phyloP scores from a whole-genome alignment of 176 grass and related monocot genomes.

The Neostapfia colusana region DNA sequence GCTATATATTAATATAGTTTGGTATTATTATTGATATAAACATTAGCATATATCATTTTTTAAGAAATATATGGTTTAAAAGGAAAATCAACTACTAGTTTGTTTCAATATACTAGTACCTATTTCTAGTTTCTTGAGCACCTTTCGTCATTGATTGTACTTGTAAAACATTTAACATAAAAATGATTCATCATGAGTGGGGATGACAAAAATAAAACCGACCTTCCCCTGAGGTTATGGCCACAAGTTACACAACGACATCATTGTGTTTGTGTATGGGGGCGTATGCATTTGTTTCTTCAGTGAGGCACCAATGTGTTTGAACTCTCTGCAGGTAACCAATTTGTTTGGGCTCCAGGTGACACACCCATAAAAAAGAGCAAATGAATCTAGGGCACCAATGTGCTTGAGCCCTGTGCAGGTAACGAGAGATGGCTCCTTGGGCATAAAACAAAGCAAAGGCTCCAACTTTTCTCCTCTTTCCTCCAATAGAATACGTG shows the following conservation, averaged over 20 bases:
- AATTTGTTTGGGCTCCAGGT: slow-evolving; percentile 4
- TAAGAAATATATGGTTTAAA: background rate
- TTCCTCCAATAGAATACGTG: slow-evolving; percentile 43
- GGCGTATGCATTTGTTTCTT: slow-evolving; percentile 19
- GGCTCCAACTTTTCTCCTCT: slow-evolving; percentile 36
- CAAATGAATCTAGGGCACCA: slow-evolving; percentile 43
- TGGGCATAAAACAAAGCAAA: slow-evolving; percentile 53
- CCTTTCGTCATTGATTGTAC: background rate
- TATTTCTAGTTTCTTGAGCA: background rate
- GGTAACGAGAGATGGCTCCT: slow-evolving; percentile 41
- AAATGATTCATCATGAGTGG: background rate
- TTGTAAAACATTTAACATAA: background rate
- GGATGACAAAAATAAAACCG: no score
- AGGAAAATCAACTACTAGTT: background rate
- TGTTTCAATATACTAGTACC: background rate
- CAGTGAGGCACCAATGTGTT: background rate
- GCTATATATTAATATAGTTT: no score
- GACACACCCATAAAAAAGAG: slow-evolving; percentile 50
- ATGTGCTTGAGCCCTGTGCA: slow-evolving; percentile 61
- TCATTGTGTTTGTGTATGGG: slow-evolving; percentile 19
- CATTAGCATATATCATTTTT: background rate
- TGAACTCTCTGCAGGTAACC: no score
- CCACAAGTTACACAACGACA: no score
- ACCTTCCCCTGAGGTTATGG: no score
- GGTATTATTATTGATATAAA: background rate